Evolutionary conservation across 768 basidiomycete genomes (phyloP).

Genomic region (Strobilomyces dryophilus): DNA sequence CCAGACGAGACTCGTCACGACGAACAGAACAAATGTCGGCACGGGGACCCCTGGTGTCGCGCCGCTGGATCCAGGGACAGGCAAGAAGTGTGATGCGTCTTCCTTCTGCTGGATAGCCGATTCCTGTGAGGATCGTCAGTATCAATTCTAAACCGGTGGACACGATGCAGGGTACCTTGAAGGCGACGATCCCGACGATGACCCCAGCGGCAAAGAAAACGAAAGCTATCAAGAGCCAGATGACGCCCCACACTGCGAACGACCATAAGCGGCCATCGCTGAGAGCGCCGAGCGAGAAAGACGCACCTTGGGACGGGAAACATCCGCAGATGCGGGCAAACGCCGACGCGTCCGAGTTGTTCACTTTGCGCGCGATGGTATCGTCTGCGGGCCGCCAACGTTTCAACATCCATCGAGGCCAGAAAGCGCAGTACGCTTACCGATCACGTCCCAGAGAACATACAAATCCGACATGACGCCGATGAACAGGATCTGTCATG

Average conservation of each 20-base stretch:
- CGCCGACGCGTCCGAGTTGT: slow-evolving; percentile 81
- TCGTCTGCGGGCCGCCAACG: slow-evolving; percentile 49
- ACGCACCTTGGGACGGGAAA: slow-evolving; percentile 71
- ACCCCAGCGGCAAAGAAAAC: slow-evolving; percentile 72
- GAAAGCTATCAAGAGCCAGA: slow-evolving; percentile 78
- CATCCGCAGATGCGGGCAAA: slow-evolving; percentile 86
- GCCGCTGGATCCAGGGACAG: slow-evolving; percentile 50
- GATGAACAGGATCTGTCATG: slow-evolving; percentile 65
- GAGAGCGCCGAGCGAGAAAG: background rate
- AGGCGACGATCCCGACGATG: slow-evolving; percentile 72
- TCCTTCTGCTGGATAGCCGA: slow-evolving; percentile 51
- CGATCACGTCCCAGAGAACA: slow-evolving; percentile 84
- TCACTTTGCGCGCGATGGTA: slow-evolving; percentile 78
- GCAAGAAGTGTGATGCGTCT: slow-evolving; percentile 54
- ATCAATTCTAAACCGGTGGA: background rate
- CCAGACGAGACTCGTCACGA: slow-evolving; percentile 23
- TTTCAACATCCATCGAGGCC: background rate
- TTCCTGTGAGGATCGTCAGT: slow-evolving; percentile 39
- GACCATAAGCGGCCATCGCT: slow-evolving; percentile 1
- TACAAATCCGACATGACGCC: slow-evolving; percentile 89
- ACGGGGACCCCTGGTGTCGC: slow-evolving; percentile 29
- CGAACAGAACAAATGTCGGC: slow-evolving; percentile 21
- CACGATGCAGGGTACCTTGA: slow-evolving; percentile 57
- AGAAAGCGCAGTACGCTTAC: slow-evolving; percentile 34
- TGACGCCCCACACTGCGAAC: slow-evolving; percentile 74